Base-by-base conservation (phyloP, 805 yeast genomes). In the Zygotorulaspora chibaensis region DNA sequence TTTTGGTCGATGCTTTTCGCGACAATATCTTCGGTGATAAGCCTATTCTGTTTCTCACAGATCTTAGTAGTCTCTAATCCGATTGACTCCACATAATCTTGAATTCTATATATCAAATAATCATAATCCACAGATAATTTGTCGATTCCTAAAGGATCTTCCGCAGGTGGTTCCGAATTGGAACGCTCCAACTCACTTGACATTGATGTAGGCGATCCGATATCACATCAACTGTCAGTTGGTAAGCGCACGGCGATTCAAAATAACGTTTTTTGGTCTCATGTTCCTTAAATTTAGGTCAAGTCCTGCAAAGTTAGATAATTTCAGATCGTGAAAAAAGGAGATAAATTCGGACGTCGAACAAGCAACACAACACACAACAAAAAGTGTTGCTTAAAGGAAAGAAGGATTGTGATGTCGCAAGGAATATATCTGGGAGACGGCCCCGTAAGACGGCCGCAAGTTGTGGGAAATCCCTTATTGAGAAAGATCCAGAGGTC, bases 401-500 rank as follows among this genome's bases (percentile, higher is more conserved):
- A 9, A 37, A 8, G 29, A 29, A 25, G 23, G 34, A 13, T 33
- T n/a, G 38, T n/a, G 18, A 59, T 59, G 64, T 57, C 62, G 17
- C 59, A 53, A 38, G 65, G 63, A 15, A 65, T 66, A 27, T 62
- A 65, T 46, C 50, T 66, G 35, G 50, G 60, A 17, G 69, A 65
- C 40, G 61, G 56, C 16, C 68, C 70, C 5, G 59, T 60, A 13
- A 59, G 65, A 43, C 62, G 66, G 46, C 57, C 60, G 5, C 63
- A 55, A 38, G 43, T 54, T 4, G 45, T 54, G 10, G 61, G 62
- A 3, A 63, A 58, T 25, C 69, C 75, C 2, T 53, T 71, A 29
- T 61, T 68, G 31, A 66, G 76, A 54, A 72, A 72, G 57, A 71
- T 72, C 46, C 71, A 82, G 59, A 80, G 96, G 51, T 97, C 98